Percentiles rank a stretch among this genome's conserved stretches.
Conservation (phyloP, 495 filamentous ascomycete species). For the Talaromyces liani region DNA sequence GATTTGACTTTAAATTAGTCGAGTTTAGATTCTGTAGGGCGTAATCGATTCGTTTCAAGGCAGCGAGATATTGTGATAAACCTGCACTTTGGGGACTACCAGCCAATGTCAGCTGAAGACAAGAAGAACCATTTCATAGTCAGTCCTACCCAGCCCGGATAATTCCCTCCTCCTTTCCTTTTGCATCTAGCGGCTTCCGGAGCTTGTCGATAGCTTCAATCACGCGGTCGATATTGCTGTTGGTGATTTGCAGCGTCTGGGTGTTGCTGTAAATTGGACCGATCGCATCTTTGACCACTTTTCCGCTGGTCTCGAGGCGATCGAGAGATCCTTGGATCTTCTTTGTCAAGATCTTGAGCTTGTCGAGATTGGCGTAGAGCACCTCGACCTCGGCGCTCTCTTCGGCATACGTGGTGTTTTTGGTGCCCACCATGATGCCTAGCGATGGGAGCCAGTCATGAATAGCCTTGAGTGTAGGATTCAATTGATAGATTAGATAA, state of each 20-base stretch:
- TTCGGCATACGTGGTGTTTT: conserved; percentile 54
- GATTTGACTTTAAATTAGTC: conserved; percentile 84
- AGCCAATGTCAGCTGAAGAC: conserved; percentile 13
- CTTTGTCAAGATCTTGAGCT: conserved; percentile 69
- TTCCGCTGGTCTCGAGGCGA: conserved; percentile 77
- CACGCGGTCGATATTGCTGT: conserved; percentile 81
- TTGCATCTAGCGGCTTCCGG: conserved; percentile 79
- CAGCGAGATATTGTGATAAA: conserved; percentile 77
- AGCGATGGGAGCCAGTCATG: not conserved
- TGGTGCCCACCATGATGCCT: conserved; percentile 39
- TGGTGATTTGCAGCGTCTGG: conserved; percentile 73
- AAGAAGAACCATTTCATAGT: not conserved
- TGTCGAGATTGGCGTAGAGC: conserved; percentile 56
- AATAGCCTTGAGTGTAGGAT: not conserved
- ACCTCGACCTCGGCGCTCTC: conserved; percentile 68
- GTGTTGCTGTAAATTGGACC: conserved; percentile 92
- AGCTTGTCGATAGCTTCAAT: conserved; percentile 80
- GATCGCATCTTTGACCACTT: conserved; percentile 83
- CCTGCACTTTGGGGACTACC: conserved; percentile 67
- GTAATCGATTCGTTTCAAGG: conserved; percentile 78
- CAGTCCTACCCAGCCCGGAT: conserved; percentile 66
- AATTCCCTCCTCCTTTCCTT: conserved; percentile 81
- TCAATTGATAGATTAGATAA: too few species aligned
- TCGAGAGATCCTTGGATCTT: conserved; percentile 86
- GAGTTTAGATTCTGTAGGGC: conserved; percentile 72